Base-by-base conservation (phyloP, 345 rosid species). In the Stellera chamaejasme region DNA sequence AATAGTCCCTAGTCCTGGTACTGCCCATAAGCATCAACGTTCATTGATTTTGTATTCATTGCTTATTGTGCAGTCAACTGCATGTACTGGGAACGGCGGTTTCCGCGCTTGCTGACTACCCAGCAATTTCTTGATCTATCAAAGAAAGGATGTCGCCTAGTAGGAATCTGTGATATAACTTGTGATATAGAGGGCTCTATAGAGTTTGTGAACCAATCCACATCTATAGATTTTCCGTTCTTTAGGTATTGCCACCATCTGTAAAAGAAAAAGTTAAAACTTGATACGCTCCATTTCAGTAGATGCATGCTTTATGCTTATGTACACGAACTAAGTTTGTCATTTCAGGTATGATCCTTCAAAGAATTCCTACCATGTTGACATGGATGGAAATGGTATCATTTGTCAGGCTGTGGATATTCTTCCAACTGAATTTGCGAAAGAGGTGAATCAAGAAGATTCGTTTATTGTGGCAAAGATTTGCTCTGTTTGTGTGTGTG, bases 371-470 rank as follows among this genome's bases (percentile, higher is more conserved):
- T 88, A 81, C 79, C 74, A 88, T 62, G 45, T 63, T 50, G 93
- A 84, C 63, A 79, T 92, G 88, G 98, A 92, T 48, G 96, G 96
- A 13, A 64, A 77, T 39, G 98, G 98, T 8, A 39, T 92, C 59
- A 67, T 88, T 53, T 84, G 87, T 70, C 75, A 79, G 68, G 93
- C 95, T 14, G 73, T 92, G 26, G 98, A 92, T 59, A 88, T 79
- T 76, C 84, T 92, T 72, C 98, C 98, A 14, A 92, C 96, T 41
- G 84, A 92, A 69, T 92, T 92, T 69, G 98, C 98, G 44, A 92
- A 85, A 66, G 98, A 92, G 90, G 96, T 92, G 66, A 10, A 43
- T 52, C 54, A 53, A 15, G 47, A 55, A 27, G 48, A 58, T 26
- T 59, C 39, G 15, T 10, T 60, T 72, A 55, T 23, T 46, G 56